Evolutionary conservation across 148 eudicot genomes (phyloP).

Genomic region (Fagopyrum homotropicum): DNA sequence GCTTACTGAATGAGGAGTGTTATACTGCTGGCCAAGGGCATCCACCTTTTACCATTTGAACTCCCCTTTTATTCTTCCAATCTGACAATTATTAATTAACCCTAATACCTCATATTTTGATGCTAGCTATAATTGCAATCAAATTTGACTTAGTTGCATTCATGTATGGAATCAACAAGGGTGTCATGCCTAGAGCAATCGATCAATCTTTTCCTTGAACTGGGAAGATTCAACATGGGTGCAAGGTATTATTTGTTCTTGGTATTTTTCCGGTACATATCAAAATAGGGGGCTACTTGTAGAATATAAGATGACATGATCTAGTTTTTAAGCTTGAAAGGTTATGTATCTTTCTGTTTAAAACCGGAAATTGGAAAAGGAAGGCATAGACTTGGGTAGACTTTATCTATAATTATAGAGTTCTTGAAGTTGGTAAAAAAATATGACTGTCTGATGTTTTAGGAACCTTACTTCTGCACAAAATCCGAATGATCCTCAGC

Average conservation of each 20-base stretch:
- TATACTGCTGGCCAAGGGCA: too few relatives aligned
- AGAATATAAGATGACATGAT: background rate
- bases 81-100: background rate
- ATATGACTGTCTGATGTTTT: too few relatives aligned
- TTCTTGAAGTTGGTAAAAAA: too few relatives aligned
- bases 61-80: background rate
- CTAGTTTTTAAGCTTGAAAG: background rate
- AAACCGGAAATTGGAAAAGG: background rate
- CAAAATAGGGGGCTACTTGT: background rate
- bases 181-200: conserved; percentile 4
- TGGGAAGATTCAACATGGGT: conserved; percentile 83
- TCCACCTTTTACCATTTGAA: too few relatives aligned
- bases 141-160: background rate
- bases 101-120: background rate
- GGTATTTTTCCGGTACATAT: background rate
- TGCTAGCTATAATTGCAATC: background rate
- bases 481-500: too few relatives aligned
- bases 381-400: background rate
- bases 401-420: too few relatives aligned
- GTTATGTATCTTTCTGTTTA: background rate
- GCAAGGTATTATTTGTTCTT: conserved; percentile 43
- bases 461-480: too few relatives aligned
- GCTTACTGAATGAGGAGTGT: too few relatives aligned
- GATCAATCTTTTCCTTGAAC: conserved; percentile 57
- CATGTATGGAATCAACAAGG: background rate